Evolutionary conservation across 257 asterid species (phyloP).

Genomic region (Solanum paucissectum): DNA sequence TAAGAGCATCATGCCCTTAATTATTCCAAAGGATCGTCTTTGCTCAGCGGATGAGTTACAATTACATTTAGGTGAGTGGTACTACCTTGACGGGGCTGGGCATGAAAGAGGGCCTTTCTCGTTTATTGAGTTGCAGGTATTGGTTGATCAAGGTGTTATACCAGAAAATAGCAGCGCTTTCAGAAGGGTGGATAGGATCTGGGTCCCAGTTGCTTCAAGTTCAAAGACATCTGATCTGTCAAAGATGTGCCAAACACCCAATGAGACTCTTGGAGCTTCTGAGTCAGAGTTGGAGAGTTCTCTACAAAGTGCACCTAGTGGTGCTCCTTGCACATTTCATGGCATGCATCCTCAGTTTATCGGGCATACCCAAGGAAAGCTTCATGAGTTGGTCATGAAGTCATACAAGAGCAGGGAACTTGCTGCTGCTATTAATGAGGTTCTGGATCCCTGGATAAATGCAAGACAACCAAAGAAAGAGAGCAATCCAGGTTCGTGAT

Average conservation of each 20-base stretch:
- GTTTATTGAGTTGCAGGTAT: slow-evolving; percentile 61
- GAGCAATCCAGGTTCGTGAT: slow-evolving; percentile 48
- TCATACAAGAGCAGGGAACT: slow-evolving; percentile 95
- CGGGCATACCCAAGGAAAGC: slow-evolving; percentile 89
- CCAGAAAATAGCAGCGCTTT: slow-evolving; percentile 66
- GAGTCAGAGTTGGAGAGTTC: slow-evolving; percentile 20
- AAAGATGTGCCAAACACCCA: slow-evolving; percentile 19
- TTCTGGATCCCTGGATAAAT: slow-evolving; percentile 95
- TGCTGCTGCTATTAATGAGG: slow-evolving; percentile 97
- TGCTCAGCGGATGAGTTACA: slow-evolving; percentile 65
- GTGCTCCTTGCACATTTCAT: slow-evolving; percentile 43
- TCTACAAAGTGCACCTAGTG: slow-evolving; percentile 12
- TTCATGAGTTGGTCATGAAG: slow-evolving; percentile 96
- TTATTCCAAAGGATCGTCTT: slow-evolving; percentile 50
- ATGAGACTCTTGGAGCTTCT: slow-evolving; percentile 15
- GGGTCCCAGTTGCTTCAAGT: slow-evolving; percentile 72
- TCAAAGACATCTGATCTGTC: slow-evolving; percentile 23
- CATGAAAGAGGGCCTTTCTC: slow-evolving; percentile 89
- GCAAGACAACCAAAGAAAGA: slow-evolving; percentile 89
- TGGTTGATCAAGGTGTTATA: slow-evolving; percentile 81
- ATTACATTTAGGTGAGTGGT: slow-evolving; percentile 84
- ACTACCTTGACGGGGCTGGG: slow-evolving; percentile 93
- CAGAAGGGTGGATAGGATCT: slow-evolving; percentile 72
- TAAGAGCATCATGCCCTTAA: slow-evolving; percentile 31
- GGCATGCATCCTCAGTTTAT: slow-evolving; percentile 82